phyloP scores from a whole-genome alignment of 345 rosid genomes.

The Draba incana region DNA sequence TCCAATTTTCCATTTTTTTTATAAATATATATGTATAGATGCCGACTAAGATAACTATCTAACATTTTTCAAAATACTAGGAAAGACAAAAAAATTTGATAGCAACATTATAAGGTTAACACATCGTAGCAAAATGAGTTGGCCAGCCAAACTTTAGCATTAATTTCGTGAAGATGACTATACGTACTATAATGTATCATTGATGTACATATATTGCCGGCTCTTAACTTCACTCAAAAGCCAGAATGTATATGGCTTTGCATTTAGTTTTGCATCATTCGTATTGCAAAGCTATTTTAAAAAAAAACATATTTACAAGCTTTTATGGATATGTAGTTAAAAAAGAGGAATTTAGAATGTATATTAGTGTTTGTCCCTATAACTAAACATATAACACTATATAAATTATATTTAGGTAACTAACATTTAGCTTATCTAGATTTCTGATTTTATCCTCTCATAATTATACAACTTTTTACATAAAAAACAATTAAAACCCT shows the following conservation, averaged over 20 bases:
- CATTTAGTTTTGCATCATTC: constrained; percentile 2
- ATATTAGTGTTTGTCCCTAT: too few species aligned
- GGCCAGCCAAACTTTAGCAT: constrained; percentile 37
- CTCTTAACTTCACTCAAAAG: constrained; percentile 15
- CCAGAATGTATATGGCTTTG: not conserved
- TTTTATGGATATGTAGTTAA: too few species aligned
- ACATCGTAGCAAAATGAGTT: constrained; percentile 19
- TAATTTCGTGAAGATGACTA: constrained; percentile 29
- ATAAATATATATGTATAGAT: not conserved
- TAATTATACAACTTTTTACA: too few species aligned
- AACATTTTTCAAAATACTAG: not conserved
- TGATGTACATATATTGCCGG: constrained; percentile 8
- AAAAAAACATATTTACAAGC: too few species aligned
- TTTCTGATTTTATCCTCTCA: too few species aligned
- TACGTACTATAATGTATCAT: not conserved
- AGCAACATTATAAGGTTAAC: constrained; percentile 10
- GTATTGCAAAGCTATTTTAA: not conserved
- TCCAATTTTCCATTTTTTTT: too few species aligned
- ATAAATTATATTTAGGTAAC: too few species aligned
- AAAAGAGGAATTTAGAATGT: too few species aligned
- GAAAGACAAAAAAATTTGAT: not conserved
- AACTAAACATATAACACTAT: too few species aligned
- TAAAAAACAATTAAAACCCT: too few species aligned
- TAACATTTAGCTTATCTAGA: too few species aligned
- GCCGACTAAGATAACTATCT: not conserved